These are phyloP conservation scores for Akanthomyces muscarius DNA, from an alignment of 2,329 filamentous ascomycete species.

Conservation along the genomic window DNA sequence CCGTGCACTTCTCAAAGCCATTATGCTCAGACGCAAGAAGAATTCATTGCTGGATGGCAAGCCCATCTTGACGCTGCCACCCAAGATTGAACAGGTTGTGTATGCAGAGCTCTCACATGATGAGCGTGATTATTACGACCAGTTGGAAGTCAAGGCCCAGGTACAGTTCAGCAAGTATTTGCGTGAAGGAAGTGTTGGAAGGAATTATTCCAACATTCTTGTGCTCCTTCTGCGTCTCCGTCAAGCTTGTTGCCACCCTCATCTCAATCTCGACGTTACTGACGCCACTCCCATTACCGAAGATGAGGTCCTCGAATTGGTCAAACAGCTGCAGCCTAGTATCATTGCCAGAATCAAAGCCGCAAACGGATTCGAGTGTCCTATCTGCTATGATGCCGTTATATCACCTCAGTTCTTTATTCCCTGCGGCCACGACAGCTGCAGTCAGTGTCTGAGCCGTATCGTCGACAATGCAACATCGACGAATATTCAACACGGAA, in stretches of 20 bases:
- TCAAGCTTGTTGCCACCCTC: slow-evolving; percentile 55
- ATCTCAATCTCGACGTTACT: slow-evolving; percentile 32
- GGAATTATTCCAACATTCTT: slow-evolving; percentile 71
- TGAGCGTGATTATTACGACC: slow-evolving; percentile 74
- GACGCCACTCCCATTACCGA: slow-evolving; percentile 37
- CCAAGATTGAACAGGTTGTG: slow-evolving; percentile 72
- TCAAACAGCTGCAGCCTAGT: slow-evolving; percentile 52
- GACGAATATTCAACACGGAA: slow-evolving; percentile 53
- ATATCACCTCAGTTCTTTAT: slow-evolving; percentile 73
- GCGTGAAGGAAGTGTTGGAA: slow-evolving; percentile 61
- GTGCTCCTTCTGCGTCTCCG: slow-evolving; percentile 78
- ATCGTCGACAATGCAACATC: slow-evolving; percentile 59
- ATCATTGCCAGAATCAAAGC: slow-evolving; percentile 64
- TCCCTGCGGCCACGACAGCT: slow-evolving; percentile 79
- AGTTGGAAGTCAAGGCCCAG: slow-evolving; percentile 64
- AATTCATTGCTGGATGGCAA: slow-evolving; percentile 73
- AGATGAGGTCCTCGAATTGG: slow-evolving; percentile 56
- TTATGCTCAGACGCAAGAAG: slow-evolving; percentile 81
- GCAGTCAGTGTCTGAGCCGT: slow-evolving; percentile 69
- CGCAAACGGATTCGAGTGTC: slow-evolving; percentile 66
- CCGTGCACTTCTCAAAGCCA: slow-evolving; percentile 71
- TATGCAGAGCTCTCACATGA: slow-evolving; percentile 67
- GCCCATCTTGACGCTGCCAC: slow-evolving; percentile 72
- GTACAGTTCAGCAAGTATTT: slow-evolving; percentile 75
- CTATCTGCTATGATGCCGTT: slow-evolving; percentile 74